phyloP scores from a whole-genome alignment of 192 early-diverging fungal species.

The Coemansia sp. region DNA sequence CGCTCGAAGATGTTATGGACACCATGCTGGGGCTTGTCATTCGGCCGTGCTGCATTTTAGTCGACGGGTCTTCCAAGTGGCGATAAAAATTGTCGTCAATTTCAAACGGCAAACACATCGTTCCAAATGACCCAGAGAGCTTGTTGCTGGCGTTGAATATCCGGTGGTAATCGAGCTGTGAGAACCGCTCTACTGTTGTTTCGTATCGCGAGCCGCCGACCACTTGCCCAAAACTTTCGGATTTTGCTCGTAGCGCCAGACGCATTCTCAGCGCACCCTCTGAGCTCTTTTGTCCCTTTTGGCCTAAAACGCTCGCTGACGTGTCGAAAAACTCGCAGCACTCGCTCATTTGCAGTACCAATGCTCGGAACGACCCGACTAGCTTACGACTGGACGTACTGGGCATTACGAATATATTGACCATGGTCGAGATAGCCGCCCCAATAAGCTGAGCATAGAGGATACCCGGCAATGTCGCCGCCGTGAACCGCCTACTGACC shows the following conservation, averaged over 20 bases:
- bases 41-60: conserved; percentile 24
- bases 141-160: conserved; percentile 28
- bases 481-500: conserved; percentile 2
- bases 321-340: conserved; percentile 41
- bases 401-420: conserved; percentile 46
- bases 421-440: conserved; percentile 28
- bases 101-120: conserved; percentile 50
- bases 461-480: conserved; percentile 34
- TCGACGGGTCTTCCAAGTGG: conserved; percentile 23
- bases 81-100: conserved; percentile 38
- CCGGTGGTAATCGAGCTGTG: conserved; percentile 42
- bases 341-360: conserved; percentile 25
- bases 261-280: conserved; percentile 12
- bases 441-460: conserved; percentile 44
- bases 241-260: background rate
- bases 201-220: conserved; percentile 50
- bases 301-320: conserved; percentile 16
- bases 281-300: conserved; percentile 7
- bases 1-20: background rate
- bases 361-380: conserved; percentile 15
- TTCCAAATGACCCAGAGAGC: conserved; percentile 34
- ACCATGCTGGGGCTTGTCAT: conserved; percentile 30
- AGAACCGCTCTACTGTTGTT: conserved; percentile 41
- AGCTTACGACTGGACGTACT: conserved; percentile 41
- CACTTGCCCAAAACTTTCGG: conserved; percentile 29